Percentiles rank a stretch among this genome's conserved stretches.
Conservation (phyloP, 140 eudicot species). For the Flaveria floridana region DNA sequence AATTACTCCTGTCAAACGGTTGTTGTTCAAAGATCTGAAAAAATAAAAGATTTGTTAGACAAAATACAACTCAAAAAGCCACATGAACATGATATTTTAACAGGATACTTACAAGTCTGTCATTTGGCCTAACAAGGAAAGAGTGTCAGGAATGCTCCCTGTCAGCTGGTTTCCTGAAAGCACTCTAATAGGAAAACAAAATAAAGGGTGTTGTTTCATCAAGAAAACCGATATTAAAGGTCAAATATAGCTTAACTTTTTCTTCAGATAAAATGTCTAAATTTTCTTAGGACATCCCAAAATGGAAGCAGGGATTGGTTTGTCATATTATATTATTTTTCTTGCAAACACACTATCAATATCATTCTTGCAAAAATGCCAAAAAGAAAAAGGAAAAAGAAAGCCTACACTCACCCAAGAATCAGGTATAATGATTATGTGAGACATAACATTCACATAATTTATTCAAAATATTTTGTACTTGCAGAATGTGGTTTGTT, state of each 20-base stretch:
- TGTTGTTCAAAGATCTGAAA: conserved; percentile 65
- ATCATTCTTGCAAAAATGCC: no score
- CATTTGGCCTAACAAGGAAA: conserved; percentile 75
- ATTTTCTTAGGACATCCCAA: no score
- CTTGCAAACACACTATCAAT: no score
- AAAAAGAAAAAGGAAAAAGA: no score
- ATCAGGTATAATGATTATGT: no score
- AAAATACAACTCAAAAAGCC: conserved; percentile 15
- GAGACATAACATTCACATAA: no score
- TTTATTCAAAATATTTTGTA: no score
- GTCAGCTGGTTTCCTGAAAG: conserved; percentile 71
- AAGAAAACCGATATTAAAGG: not conserved
- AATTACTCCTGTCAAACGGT: conserved; percentile 63
- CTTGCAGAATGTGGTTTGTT: not conserved
- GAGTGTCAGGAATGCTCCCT: conserved; percentile 66
- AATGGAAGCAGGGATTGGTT: no score
- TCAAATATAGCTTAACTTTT: not conserved
- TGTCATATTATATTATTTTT: no score
- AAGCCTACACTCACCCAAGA: no score
- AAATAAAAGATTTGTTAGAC: conserved; percentile 14
- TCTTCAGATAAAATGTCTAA: not conserved
- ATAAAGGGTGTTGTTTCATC: not conserved
- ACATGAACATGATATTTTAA: conserved; percentile 16
- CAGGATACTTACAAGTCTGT: conserved; percentile 68
- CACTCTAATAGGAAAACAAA: conserved; percentile 36